Conservation (phyloP, 2,329 filamentous ascomycete genomes). For the Neonectria hederae region DNA sequence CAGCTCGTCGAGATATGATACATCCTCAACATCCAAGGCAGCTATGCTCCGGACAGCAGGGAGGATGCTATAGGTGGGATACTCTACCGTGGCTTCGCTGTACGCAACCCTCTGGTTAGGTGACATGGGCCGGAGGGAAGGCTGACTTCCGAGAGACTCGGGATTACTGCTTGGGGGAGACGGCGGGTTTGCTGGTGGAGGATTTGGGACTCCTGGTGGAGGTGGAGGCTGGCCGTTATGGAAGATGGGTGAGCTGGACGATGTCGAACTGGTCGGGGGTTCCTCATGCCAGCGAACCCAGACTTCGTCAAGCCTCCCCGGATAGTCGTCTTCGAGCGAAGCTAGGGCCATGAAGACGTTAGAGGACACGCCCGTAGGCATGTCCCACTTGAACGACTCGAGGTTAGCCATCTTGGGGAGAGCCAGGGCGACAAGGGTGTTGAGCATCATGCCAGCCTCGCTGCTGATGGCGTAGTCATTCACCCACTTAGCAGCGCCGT, state of each 20-base stretch:
- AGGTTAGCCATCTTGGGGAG: constrained; percentile 29
- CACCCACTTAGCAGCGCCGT: constrained; percentile 23
- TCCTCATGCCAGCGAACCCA: constrained; percentile 27
- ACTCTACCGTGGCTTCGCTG: constrained; percentile 14
- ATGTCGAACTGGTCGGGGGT: constrained; percentile 13
- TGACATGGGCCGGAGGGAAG: constrained; percentile 7
- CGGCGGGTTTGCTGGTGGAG: constrained; percentile 11
- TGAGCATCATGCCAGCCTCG: constrained; percentile 29
- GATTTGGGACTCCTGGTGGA: constrained; percentile 1
- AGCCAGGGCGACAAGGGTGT: constrained; percentile 26
- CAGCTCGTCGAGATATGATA: constrained; percentile 27
- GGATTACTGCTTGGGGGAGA: constrained; percentile 25
- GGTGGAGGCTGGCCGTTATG: constrained; percentile 22
- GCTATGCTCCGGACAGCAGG: constrained; percentile 24
- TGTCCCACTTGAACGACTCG: constrained; percentile 29
- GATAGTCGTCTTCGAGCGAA: constrained; percentile 18
- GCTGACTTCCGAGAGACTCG: constrained; percentile 17
- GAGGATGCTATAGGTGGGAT: constrained; percentile 27
- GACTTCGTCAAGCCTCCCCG: constrained; percentile 18
- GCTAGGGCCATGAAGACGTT: constrained; percentile 30
- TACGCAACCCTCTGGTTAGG: constrained; percentile 18
- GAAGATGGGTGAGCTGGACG: constrained; percentile 24
- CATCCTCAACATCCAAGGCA: constrained; percentile 22
- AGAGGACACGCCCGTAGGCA: constrained; percentile 27
- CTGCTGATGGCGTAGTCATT: constrained; percentile 17